Percentiles rank a stretch among this genome's conserved stretches.
Evolutionary conservation across 345 rosid genomes (phyloP).

Genomic region (Eucalyptus marginata): DNA sequence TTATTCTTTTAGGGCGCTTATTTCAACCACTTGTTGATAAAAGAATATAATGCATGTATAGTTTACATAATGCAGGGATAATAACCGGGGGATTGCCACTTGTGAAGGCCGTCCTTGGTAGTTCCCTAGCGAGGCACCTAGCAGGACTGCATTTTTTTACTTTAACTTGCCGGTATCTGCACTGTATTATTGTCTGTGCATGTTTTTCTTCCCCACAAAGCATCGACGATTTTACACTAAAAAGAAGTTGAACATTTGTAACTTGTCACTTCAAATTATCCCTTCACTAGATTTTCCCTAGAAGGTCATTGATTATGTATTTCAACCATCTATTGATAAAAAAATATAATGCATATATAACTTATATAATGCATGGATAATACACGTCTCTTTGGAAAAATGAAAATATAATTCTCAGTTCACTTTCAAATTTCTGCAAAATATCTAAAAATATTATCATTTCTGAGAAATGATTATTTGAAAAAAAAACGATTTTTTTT

Average conservation of each 20-base stretch:
- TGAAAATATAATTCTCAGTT: not conserved
- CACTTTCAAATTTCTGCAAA: not conserved
- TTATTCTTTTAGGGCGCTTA: not conserved
- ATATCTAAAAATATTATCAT: not conserved
- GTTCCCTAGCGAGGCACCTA: too few relatives aligned
- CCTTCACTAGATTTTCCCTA: too few relatives aligned
- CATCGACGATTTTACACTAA: too few relatives aligned
- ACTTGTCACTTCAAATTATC: too few relatives aligned
- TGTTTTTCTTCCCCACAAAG: too few relatives aligned
- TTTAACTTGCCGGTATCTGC: too few relatives aligned
- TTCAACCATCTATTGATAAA: not conserved
- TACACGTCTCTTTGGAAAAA: not conserved
- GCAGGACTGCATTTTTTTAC: too few relatives aligned
- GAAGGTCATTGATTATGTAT: too few relatives aligned
- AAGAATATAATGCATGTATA: not conserved
- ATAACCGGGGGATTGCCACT: not conserved
- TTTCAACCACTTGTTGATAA: not conserved
- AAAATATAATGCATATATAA: not conserved
- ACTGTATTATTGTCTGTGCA: too few relatives aligned
- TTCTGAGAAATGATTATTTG: not conserved
- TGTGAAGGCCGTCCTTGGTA: too few relatives aligned
- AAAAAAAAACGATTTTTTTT: too few relatives aligned
- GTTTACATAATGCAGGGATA: not conserved
- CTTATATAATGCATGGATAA: not conserved
- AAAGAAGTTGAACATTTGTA: too few relatives aligned